Conservation (phyloP, 2,329 filamentous ascomycete species). For the Monosporascus ibericus region DNA sequence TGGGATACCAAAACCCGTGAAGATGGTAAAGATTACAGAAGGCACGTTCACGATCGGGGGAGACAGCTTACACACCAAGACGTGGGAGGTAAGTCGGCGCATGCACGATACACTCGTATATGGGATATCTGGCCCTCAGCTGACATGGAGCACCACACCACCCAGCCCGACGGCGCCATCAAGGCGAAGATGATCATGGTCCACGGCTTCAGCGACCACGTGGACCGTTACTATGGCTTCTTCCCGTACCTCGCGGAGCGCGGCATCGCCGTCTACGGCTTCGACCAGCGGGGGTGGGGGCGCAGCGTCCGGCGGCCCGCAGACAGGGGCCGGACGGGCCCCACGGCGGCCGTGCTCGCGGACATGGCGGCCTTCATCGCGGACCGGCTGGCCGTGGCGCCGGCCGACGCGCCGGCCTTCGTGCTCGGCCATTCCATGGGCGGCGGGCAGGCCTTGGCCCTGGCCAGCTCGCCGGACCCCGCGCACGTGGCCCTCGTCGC, state of each 20-base stretch:
- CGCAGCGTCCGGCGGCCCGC: conserved; percentile 56
- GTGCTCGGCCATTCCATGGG: conserved; percentile 91
- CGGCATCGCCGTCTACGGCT: conserved; percentile 69
- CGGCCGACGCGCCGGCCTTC: conserved; percentile 58
- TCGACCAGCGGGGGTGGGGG: conserved; percentile 90
- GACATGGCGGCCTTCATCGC: conserved; percentile 75
- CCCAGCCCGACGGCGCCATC: conserved; percentile 47
- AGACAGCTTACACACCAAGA: conserved; percentile 48
- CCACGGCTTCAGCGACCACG: conserved; percentile 86
- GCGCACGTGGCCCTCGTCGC: conserved; percentile 47
- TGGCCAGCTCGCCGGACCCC: conserved; percentile 39
- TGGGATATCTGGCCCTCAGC: background rate
- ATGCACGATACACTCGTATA: background rate
- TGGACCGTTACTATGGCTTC: conserved; percentile 69
- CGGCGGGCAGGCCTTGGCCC: conserved; percentile 66
- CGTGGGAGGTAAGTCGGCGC: conserved; percentile 46
- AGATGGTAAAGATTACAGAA: conserved; percentile 39
- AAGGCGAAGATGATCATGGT: conserved; percentile 74
- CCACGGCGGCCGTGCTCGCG: conserved; percentile 64
- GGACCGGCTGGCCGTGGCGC: conserved; percentile 40
- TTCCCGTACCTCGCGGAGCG: conserved; percentile 63
- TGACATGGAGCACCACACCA: background rate
- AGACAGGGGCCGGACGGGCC: conserved; percentile 67
- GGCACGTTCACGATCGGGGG: conserved; percentile 42
- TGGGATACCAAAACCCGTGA: conserved; percentile 3